These are phyloP conservation scores for Podospora comata DNA, from an alignment of 495 filamentous ascomycete species.

Conservation along the genomic window DNA sequence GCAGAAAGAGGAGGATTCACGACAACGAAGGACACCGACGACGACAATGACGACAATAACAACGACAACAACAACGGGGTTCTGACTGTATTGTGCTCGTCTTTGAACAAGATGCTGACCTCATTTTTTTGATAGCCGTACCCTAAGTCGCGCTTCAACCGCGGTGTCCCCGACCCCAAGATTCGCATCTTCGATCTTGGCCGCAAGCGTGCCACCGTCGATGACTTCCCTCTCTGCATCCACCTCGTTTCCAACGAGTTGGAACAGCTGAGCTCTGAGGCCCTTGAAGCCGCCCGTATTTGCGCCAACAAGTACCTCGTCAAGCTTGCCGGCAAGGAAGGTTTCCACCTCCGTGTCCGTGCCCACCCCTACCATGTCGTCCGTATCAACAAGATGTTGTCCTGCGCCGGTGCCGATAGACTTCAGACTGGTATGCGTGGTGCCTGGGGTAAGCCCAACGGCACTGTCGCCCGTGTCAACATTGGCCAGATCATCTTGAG, in stretches of 20 bases:
- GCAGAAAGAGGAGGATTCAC: slow-evolving; percentile 9
- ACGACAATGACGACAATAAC: neutral
- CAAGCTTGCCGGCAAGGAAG: slow-evolving; percentile 96
- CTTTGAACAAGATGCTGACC: slow-evolving; percentile 28
- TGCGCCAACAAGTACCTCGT: slow-evolving; percentile 99
- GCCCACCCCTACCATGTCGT: slow-evolving; percentile 99
- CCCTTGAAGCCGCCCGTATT: slow-evolving; percentile 98
- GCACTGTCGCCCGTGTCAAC: slow-evolving; percentile 96
- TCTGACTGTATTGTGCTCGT: neutral
- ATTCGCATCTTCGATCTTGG: slow-evolving; percentile 99
- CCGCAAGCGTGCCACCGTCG: slow-evolving; percentile 95
- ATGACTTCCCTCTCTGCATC: slow-evolving; percentile 97
- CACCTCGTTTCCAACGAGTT: slow-evolving; percentile 99
- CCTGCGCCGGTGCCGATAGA: slow-evolving; percentile 99
- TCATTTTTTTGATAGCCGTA: slow-evolving; percentile 66
- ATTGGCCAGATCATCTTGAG: slow-evolving; percentile 97
- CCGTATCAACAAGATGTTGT: slow-evolving; percentile 99
- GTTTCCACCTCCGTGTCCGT: slow-evolving; percentile 97
- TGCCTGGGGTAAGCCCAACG: slow-evolving; percentile 99
- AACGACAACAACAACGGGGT: neutral
- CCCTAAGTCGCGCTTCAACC: slow-evolving; percentile 99
- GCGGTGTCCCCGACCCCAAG: slow-evolving; percentile 99
- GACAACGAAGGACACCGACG: neutral
- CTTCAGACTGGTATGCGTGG: slow-evolving; percentile 99
- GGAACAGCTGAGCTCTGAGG: slow-evolving; percentile 97